phyloP scores from a whole-genome alignment of 768 basidiomycete species.

The Psilocybe cyanescens region DNA sequence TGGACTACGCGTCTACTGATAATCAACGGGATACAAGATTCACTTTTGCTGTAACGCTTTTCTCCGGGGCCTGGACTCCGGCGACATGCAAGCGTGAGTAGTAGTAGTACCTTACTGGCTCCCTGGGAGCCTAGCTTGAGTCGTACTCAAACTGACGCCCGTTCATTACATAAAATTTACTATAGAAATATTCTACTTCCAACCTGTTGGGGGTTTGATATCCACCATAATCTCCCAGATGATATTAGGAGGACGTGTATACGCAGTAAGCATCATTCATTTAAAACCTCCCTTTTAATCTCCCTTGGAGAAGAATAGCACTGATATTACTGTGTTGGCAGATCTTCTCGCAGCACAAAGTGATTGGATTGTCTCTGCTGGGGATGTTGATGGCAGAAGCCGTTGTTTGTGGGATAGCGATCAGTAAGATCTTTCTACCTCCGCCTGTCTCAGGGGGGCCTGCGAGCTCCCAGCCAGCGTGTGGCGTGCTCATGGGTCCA shows the following conservation, averaged over 20 bases:
- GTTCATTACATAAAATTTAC: too few relatives aligned
- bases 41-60: slow-evolving; percentile 13
- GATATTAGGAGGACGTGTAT: slow-evolving; percentile 28
- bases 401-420: slow-evolving; percentile 16
- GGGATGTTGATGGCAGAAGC: slow-evolving; percentile 16
- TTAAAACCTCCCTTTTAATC: neutral
- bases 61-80: slow-evolving; percentile 16
- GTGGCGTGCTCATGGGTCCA: slow-evolving; percentile 24
- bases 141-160: neutral
- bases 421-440: slow-evolving; percentile 20
- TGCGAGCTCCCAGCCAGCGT: slow-evolving; percentile 18
- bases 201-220: slow-evolving; percentile 27
- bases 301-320: neutral
- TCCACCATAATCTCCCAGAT: slow-evolving; percentile 28
- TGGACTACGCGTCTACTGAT: neutral
- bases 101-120: neutral
- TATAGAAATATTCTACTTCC: slow-evolving; percentile 22
- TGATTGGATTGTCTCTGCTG: slow-evolving; percentile 17
- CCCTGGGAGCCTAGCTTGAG: slow-evolving; percentile 16
- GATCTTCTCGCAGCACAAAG: slow-evolving; percentile 22
- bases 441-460: slow-evolving; percentile 18
- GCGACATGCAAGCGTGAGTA: slow-evolving; percentile 20
- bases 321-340: neutral
- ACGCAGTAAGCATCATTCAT: slow-evolving; percentile 17
- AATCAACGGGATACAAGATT: neutral